Evolutionary conservation across 2,329 filamentous ascomycete species (phyloP), one percentile per base, ranked within the genome.

Genomic region (Fusarium stilboides): DNA sequence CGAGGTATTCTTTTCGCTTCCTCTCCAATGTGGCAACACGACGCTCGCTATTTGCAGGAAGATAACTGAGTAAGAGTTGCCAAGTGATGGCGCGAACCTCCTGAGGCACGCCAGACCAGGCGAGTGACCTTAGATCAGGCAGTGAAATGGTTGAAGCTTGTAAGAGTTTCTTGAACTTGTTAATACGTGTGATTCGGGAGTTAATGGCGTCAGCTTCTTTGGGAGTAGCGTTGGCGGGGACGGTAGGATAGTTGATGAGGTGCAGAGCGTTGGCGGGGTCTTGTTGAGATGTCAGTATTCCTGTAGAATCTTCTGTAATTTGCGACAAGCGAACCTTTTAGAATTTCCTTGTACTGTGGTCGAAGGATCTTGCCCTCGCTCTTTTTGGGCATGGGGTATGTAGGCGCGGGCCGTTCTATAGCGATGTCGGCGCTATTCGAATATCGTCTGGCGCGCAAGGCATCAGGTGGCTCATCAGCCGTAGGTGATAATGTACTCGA

Each of bases 21-120:
- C 96, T 87, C 78, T 99, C 96, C 12, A 99, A 85, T 0, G 94
- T 96, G 1, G 93, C 88, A 9, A 98, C 93, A 54, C 97, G 89
- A 67, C 96, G 88, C 78, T 99, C 97, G 74, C 94, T 97, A 77
- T 94, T 98, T n/a, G 95, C 97, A 2, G 97, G 96, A 6, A 99
- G 87, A 79, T 99, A 99, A 60, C 95, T 96, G 24, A 99, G 88
- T 20, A 99, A 86, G 24, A 99, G 86, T 80, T 98, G 94, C 96
- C 96, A 99, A n/a, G 95, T 96, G 92, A 99, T 98, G 51, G 96
- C 94, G 57, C 97, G 93, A 19, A 99, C 94, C 82, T 99, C 97
- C 74, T 94, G 91, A 0, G 96, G 97, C 36, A 98, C 88, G 14
- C 96, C 96, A 53, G 94, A 96, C 96, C 97, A 99, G 31, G 96